Conservation (phyloP, 2,329 filamentous ascomycete species). For the Cytospora piceicola region DNA sequence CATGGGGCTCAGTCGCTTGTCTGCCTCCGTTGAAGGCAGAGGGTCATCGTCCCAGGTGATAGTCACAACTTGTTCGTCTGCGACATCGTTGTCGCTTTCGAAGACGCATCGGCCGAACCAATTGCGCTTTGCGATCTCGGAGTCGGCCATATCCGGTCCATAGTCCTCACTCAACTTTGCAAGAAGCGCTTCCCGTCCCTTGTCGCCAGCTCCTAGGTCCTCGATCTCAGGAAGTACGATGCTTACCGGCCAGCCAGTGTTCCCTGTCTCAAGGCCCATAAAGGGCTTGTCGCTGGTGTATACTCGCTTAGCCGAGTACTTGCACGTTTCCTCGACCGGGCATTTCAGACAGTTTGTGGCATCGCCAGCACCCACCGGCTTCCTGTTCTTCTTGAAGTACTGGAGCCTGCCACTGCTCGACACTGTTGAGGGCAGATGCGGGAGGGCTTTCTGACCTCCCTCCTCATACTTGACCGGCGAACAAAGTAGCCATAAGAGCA, state of each 20-base stretch:
- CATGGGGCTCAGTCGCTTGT: conserved; percentile 8
- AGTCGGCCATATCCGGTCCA: conserved; percentile 50
- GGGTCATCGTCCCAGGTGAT: conserved; percentile 82
- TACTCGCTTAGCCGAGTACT: conserved; percentile 83
- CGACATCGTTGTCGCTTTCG: conserved; percentile 90
- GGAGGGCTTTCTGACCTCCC: conserved; percentile 44
- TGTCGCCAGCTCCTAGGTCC: conserved; percentile 57
- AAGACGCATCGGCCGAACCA: conserved; percentile 97
- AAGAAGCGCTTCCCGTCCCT: conserved; percentile 50
- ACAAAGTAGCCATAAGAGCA: conserved; percentile 88
- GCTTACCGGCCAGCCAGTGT: conserved; percentile 79
- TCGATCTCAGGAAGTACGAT: conserved; percentile 94
- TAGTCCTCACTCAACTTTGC: conserved; percentile 56
- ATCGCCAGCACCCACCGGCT: conserved; percentile 72
- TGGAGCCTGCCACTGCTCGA: conserved; percentile 76
- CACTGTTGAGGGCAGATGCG: conserved; percentile 77
- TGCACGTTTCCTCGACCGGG: conserved; percentile 72
- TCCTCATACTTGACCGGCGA: conserved; percentile 61
- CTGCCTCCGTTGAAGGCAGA: conserved; percentile 33
- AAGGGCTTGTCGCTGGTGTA: conserved; percentile 69
- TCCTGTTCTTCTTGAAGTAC: conserved; percentile 75
- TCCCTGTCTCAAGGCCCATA: conserved; percentile 64
- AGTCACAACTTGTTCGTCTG: conserved; percentile 89
- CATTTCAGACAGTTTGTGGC: conserved; percentile 91
- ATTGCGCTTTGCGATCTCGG: conserved; percentile 56